These are phyloP conservation scores for Leccinum variabile DNA, from an alignment of 1,284 basidiomycete species.

Conservation along the genomic window DNA sequence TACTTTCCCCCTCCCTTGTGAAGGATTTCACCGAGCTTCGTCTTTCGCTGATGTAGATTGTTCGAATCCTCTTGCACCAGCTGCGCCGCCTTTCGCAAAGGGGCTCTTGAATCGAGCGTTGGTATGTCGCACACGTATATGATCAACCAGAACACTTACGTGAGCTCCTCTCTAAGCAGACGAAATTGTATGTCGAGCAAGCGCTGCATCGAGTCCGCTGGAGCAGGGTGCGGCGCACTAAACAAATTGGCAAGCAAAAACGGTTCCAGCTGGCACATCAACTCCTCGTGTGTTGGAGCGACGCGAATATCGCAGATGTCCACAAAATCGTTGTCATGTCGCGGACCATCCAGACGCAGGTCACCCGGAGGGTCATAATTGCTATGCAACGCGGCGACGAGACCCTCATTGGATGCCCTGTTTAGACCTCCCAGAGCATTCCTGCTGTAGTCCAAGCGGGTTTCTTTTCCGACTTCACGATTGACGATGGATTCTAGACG, in stretches of 20 bases:
- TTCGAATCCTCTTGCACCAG: conserved; percentile 45
- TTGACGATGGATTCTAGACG: conserved; percentile 47
- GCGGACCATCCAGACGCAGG: conserved; percentile 47
- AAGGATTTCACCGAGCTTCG: conserved; percentile 39
- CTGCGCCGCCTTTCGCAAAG: conserved; percentile 50
- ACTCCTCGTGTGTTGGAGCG: conserved; percentile 63
- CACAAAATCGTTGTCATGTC: conserved; percentile 66
- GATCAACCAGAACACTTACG: conserved; percentile 40
- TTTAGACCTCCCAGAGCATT: background rate
- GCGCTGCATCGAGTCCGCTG: conserved; percentile 54
- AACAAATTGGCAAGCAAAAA: conserved; percentile 60
- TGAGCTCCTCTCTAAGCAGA: conserved; percentile 66
- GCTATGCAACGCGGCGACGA: conserved; percentile 41
- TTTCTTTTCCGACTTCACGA: conserved; percentile 32
- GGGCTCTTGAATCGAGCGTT: conserved; percentile 39
- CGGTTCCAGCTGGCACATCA: conserved; percentile 45
- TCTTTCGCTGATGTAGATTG: conserved; percentile 22
- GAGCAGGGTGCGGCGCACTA: conserved; percentile 60
- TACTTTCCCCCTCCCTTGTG: conserved; percentile 49
- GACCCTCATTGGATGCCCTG: conserved; percentile 29
- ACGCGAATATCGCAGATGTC: conserved; percentile 59
- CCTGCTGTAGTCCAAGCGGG: conserved; percentile 21
- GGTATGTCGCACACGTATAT: background rate
- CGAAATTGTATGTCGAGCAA: conserved; percentile 72
- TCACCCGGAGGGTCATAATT: conserved; percentile 57